Conservation (phyloP, 148 eudicot species). For the Chenopodium formosanum region DNA sequence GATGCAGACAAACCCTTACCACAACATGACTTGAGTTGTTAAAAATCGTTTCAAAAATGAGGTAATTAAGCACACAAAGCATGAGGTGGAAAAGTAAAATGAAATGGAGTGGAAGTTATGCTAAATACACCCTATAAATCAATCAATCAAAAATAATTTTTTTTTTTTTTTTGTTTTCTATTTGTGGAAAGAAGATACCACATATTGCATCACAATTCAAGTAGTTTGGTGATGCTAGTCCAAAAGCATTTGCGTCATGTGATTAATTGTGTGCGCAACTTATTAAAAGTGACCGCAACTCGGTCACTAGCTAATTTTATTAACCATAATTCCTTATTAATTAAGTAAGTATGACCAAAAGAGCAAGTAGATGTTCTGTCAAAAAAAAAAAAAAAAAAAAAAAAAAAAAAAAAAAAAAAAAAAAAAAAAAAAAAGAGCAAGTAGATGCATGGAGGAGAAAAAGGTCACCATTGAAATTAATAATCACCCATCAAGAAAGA, state of each 20-base stretch:
- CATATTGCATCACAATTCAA: neutral
- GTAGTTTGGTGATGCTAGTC: conserved; percentile 7
- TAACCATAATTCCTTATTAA: neutral
- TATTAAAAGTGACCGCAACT: neutral
- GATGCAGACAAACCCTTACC: neutral
- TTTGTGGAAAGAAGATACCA: neutral
- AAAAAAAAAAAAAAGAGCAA: neutral
- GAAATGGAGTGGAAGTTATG: conserved; percentile 14
- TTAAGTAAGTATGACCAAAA: neutral
- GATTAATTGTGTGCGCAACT: neutral
- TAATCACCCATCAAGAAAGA: neutral
- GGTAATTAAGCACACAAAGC: neutral
- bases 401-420: neutral
- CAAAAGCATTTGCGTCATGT: neutral
- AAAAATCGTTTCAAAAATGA: neutral
- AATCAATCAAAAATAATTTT: neutral
- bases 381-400: too few relatives aligned
- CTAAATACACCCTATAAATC: neutral
- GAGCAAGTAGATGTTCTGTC: neutral
- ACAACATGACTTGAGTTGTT: conserved; percentile 6
- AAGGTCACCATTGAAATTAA: neutral
- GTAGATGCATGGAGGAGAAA: neutral
- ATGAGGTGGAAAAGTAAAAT: conserved; percentile 2
- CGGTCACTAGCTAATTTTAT: neutral
- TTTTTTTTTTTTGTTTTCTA: neutral